These are phyloP conservation scores for Arthroderma uncinatum DNA, from an alignment of 2,329 filamentous ascomycete genomes.

Conservation along the genomic window DNA sequence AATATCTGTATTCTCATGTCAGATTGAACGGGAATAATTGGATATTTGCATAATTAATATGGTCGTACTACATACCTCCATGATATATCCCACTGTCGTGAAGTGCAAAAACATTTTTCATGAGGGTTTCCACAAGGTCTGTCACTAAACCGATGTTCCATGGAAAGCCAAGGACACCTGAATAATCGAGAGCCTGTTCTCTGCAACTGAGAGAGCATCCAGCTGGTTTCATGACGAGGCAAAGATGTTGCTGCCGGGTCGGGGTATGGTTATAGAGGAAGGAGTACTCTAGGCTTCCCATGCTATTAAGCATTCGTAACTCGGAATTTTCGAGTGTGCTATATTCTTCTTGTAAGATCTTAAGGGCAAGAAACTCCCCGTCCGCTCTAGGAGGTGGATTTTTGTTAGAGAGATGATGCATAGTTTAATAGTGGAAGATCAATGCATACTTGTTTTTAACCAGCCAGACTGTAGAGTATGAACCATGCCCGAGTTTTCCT, in stretches of 20 bases:
- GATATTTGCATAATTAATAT: too few species aligned
- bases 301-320: background rate
- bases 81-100: slow-evolving; percentile 10
- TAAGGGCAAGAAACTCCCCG: background rate
- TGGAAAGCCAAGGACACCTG: background rate
- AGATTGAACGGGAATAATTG: too few species aligned
- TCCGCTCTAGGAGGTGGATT: too few species aligned
- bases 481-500: slow-evolving; percentile 12
- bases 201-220: background rate
- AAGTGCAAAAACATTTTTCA: background rate
- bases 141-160: background rate
- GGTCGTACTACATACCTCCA: slow-evolving; percentile 15
- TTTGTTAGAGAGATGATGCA: too few species aligned
- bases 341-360: background rate
- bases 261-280: background rate
- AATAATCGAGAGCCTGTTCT: background rate
- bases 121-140: background rate
- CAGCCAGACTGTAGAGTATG: slow-evolving; percentile 15
- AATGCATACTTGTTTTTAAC: slow-evolving; percentile 8
- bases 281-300: background rate
- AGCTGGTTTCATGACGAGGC: background rate
- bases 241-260: background rate
- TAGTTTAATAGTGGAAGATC: too few species aligned
- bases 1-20: too few species aligned
- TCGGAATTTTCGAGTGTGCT: background rate